Percentiles rank a stretch among this genome's conserved stretches.
Conservation (phyloP, 2,329 filamentous ascomycete species). For the Teratosphaeriaceae sp. region DNA sequence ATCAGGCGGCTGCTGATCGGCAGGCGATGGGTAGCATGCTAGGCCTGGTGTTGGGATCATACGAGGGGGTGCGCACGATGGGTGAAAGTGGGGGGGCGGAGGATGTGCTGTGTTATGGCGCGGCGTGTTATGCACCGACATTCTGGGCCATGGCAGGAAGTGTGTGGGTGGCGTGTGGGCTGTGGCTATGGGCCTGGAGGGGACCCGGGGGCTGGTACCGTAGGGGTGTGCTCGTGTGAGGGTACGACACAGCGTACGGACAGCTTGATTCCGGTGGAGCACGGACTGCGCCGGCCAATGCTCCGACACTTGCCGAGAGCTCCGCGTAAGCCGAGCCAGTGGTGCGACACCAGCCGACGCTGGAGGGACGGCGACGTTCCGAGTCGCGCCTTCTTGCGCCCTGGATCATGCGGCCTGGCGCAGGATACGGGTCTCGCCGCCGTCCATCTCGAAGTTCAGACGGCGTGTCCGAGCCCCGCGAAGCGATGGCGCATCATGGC, state of each 20-base stretch:
- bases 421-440: no score
- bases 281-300: no score
- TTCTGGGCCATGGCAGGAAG: conserved; percentile 83
- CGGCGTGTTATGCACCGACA: conserved; percentile 68
- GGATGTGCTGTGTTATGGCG: conserved; percentile 69
- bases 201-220: conserved; percentile 67
- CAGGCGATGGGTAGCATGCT: conserved; percentile 21
- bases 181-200: conserved; percentile 77
- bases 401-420: no score
- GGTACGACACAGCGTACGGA: neutral
- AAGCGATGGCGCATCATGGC: no score
- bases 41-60: neutral
- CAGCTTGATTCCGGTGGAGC: no score
- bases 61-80: conserved; percentile 32
- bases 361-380: no score
- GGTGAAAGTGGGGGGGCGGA: conserved; percentile 41
- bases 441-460: no score
- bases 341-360: no score
- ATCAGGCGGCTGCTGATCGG: conserved; percentile 57
- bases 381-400: no score
- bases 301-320: no score
- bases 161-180: conserved; percentile 66
- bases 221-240: conserved; percentile 62
- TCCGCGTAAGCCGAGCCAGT: no score
- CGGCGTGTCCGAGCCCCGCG: no score